These are phyloP conservation scores for Allium cepa DNA, from an alignment of 106 monocot species.

Conservation along the genomic window DNA sequence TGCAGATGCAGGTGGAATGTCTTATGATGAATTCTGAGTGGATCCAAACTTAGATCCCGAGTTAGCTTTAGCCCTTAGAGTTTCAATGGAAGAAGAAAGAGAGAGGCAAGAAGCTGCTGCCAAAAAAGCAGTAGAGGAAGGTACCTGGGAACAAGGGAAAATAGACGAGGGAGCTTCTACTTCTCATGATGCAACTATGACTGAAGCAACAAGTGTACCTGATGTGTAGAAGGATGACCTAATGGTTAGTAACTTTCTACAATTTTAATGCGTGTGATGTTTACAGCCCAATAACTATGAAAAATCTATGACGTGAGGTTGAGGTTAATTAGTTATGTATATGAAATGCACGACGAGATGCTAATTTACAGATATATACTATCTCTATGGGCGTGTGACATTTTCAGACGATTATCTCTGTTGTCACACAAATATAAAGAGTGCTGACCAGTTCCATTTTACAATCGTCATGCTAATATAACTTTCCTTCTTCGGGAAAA, in stretches of 20 bases:
- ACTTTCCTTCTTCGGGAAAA: no score
- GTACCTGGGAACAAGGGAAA: constrained; percentile 48
- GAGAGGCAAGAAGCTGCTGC: constrained; percentile 97
- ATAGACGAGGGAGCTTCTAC: constrained; percentile 32
- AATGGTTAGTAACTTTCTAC: constrained; percentile 26
- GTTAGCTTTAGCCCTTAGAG: constrained; percentile 88
- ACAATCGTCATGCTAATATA: no score
- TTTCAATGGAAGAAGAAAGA: constrained; percentile 99
- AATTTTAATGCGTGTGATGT: neutral
- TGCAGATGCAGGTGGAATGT: constrained; percentile 74
- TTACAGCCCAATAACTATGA: neutral
- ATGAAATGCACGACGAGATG: no score
- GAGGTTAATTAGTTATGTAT: neutral
- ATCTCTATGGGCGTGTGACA: no score
- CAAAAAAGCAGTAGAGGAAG: constrained; percentile 84
- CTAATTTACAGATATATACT: no score
- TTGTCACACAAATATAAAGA: no score
- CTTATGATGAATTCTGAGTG: constrained; percentile 91
- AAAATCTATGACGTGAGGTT: neutral
- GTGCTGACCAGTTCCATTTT: no score
- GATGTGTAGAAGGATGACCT: constrained; percentile 44
- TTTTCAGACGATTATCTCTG: no score
- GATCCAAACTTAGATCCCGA: constrained; percentile 98
- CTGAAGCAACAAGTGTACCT: constrained; percentile 32
- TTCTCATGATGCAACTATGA: constrained; percentile 49